Evolutionary conservation across 2,329 filamentous ascomycete species (phyloP), one percentile per base, ranked within the genome.

Genomic region (Blastomyces silverae): DNA sequence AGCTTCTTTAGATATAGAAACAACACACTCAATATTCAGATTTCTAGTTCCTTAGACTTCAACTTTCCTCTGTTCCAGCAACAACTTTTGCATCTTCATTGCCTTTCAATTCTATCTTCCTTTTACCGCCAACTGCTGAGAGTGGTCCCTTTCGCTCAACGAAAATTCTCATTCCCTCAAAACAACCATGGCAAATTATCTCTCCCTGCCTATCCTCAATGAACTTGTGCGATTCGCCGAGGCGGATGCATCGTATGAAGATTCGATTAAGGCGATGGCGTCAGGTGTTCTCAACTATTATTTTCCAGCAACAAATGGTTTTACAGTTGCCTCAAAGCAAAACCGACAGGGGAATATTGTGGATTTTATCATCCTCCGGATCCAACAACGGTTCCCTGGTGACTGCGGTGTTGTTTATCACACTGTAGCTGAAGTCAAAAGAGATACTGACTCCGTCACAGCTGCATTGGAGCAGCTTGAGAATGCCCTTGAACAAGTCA

Each of bases 21-120:
- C 44, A 46, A n/a, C 44, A 20, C 20, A 4, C 44, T 46, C 5
- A 4, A 46, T 46, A 46, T 48, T 53, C 50, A 53, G 50, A 53
- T 53, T 53, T 53, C 50, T 28, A 53, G 50, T 28, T 53, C 5
- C 22, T 28, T 53, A 53, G 50, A 53, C 50, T 53, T 28, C 22
- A 7, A 53, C 31, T 58, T 42, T 39, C n/a, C 56, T 58, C 39
- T 58, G 39, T 37, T 42, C 56, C 31, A 58, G 39, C 31, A 37
- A 37, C 13, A 15, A 42, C 56, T 58, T 58, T 58, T 58, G 56
- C 56, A 8, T 42, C 39, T n/a, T 58, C 39, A n/a, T 58, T 42
- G 11, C 20, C 39, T 42, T 58, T 58, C 20, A 42, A 37, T 37
- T 58, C 22, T 58, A 58, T 42, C 39, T 58, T 58, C 22, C 56